phyloP scores from a whole-genome alignment of 2,329 filamentous ascomycete species.

The Akanthomyces uredinophilus region DNA sequence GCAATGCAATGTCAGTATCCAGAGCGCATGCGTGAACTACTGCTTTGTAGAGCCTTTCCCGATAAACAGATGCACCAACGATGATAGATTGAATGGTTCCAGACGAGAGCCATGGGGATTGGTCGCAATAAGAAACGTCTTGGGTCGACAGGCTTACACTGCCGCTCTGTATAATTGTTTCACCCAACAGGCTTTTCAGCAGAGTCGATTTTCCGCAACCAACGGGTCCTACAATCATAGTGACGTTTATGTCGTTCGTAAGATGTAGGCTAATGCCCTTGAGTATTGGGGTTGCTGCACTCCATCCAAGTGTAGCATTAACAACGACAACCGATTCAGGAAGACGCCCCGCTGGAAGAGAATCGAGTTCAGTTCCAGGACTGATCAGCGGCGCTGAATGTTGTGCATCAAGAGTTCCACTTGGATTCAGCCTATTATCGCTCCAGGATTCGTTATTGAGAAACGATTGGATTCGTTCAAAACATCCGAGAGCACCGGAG shows the following conservation, averaged over 20 bases:
- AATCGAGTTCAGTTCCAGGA: background rate
- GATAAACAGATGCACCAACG: slow-evolving; percentile 28
- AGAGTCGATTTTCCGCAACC: slow-evolving; percentile 30
- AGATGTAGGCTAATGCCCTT: background rate
- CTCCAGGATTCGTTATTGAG: slow-evolving; percentile 2
- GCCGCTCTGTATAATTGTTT: slow-evolving; percentile 21
- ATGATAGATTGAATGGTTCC: slow-evolving; percentile 31
- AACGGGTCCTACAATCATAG: slow-evolving; percentile 27
- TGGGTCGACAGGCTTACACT: slow-evolving; percentile 20
- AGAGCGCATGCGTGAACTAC: slow-evolving; percentile 32
- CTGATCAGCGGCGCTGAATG: background rate
- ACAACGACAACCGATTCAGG: background rate
- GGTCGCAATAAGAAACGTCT: slow-evolving; percentile 27
- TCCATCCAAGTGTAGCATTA: background rate
- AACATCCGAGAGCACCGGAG: slow-evolving; percentile 5
- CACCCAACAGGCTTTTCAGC: slow-evolving; percentile 28
- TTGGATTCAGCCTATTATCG: background rate
- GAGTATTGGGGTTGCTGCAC: background rate
- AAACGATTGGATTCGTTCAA: slow-evolving; percentile 13
- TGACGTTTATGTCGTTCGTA: slow-evolving; percentile 14
- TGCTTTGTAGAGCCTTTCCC: slow-evolving; percentile 24
- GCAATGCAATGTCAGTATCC: slow-evolving; percentile 22
- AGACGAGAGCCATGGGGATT: slow-evolving; percentile 30
- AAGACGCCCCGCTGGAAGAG: background rate
- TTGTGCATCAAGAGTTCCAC: background rate